Evolutionary conservation across 169 alveolate genomes (phyloP).

Genomic region (Plasmodium vinckei): DNA sequence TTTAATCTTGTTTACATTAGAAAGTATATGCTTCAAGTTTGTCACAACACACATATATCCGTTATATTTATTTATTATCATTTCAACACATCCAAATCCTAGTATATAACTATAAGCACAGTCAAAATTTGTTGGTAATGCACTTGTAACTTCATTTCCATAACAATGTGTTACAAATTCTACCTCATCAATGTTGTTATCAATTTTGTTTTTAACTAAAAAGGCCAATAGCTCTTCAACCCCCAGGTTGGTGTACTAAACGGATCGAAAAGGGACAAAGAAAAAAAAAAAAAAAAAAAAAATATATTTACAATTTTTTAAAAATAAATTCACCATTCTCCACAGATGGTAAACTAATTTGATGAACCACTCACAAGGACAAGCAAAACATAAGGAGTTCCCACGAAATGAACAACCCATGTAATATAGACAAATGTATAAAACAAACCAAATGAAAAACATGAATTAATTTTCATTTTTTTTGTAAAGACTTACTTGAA

Average conservation of each 20-base stretch:
- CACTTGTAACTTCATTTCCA: conserved; percentile 95
- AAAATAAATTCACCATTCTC: not conserved
- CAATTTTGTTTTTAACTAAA: conserved; percentile 21
- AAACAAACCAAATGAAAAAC: not conserved
- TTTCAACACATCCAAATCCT: conserved; percentile 93
- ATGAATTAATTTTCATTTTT: not conserved
- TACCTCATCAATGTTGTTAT: not conserved
- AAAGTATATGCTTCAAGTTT: conserved; percentile 82
- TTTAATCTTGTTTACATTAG: conserved; percentile 9
- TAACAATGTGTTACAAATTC: conserved; percentile 15
- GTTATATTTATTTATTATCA: conserved; percentile 87
- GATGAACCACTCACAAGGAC: not conserved
- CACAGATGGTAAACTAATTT: not conserved
- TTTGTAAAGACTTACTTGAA: conserved; percentile 1
- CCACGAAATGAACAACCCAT: too few relatives aligned
- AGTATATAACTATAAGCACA: conserved; percentile 95
- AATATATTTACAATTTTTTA: not conserved
- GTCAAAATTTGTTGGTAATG: conserved; percentile 95
- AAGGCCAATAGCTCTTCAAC: conserved; percentile 25
- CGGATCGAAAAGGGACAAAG: not conserved
- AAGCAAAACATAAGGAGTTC: not conserved
- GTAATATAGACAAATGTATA: too few relatives aligned
- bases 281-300: not conserved
- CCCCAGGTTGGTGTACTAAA: conserved; percentile 21
- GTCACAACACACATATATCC: conserved; percentile 92